These are phyloP conservation scores for Ophiostoma triangulosporum DNA, from an alignment of 2,329 filamentous ascomycete genomes.

Conservation along the genomic window DNA sequence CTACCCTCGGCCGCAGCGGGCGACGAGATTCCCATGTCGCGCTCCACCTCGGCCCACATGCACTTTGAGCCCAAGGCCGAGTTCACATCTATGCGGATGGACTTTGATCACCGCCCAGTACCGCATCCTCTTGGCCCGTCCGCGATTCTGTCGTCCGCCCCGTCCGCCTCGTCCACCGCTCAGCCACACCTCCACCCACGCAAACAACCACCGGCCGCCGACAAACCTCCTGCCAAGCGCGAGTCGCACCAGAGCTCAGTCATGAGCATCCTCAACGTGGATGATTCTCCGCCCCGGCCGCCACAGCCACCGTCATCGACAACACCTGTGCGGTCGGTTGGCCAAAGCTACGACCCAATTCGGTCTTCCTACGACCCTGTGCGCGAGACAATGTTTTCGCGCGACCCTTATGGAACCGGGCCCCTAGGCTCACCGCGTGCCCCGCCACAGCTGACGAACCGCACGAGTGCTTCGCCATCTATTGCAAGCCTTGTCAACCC, in stretches of 20 bases:
- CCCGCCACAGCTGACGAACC: slow-evolving; percentile 40
- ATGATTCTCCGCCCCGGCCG: slow-evolving; percentile 31
- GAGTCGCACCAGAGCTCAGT: slow-evolving; percentile 38
- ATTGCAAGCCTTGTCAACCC: slow-evolving; percentile 77
- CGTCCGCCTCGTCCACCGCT: slow-evolving; percentile 15
- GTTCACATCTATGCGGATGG: slow-evolving; percentile 24
- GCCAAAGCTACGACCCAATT: slow-evolving; percentile 83
- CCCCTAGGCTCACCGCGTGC: slow-evolving; percentile 38
- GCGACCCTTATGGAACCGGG: slow-evolving; percentile 33
- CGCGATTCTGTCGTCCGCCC: slow-evolving; percentile 12
- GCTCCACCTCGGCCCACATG: slow-evolving; percentile 6
- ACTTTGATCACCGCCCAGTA: slow-evolving; percentile 18
- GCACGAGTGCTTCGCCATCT: slow-evolving; percentile 79
- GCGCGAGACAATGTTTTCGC: slow-evolving; percentile 44
- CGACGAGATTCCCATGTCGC: slow-evolving; percentile 1
- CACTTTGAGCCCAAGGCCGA: slow-evolving; percentile 21
- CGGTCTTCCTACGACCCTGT: slow-evolving; percentile 57
- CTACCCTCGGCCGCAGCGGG: slow-evolving; percentile 14
- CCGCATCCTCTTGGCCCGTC: slow-evolving; percentile 16
- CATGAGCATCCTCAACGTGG: slow-evolving; percentile 43
- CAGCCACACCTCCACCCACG: slow-evolving; percentile 17
- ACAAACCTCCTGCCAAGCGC: slow-evolving; percentile 34
- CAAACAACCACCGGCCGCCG: slow-evolving; percentile 13
- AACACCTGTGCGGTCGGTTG: slow-evolving; percentile 47
- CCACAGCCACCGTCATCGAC: slow-evolving; percentile 20